Conservation (phyloP, 2,329 filamentous ascomycete genomes). For the Cercospora nicotianae region DNA sequence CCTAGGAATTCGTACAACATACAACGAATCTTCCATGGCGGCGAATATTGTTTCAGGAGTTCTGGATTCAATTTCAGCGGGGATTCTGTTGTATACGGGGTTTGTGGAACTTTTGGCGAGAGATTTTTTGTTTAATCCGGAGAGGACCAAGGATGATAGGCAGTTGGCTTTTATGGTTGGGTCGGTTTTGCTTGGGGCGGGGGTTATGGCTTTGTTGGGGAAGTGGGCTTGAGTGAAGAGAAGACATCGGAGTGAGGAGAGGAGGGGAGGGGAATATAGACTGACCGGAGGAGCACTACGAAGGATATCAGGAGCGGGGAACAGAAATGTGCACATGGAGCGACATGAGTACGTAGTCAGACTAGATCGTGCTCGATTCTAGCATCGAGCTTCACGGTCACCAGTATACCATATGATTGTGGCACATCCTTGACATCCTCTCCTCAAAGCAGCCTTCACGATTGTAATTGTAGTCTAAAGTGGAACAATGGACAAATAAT, state of each 20-base stretch:
- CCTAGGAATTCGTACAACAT: slow-evolving; percentile 67
- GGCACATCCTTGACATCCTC: not conserved
- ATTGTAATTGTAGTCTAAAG: too few species aligned
- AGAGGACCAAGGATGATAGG: slow-evolving; percentile 89
- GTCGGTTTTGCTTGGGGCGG: slow-evolving; percentile 71
- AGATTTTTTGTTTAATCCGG: slow-evolving; percentile 64
- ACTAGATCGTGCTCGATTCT: not conserved
- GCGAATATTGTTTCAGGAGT: slow-evolving; percentile 80
- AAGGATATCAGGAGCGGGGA: too few species aligned
- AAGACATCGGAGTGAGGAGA: slow-evolving; percentile 31
- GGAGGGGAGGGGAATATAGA: not conserved
- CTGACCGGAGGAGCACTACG: not conserved
- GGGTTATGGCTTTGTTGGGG: slow-evolving; percentile 76
- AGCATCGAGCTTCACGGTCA: not conserved
- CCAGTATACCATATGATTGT: not conserved
- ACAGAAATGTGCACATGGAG: not conserved
- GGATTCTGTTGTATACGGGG: slow-evolving; percentile 66
- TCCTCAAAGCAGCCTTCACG: not conserved
- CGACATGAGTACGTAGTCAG: not conserved
- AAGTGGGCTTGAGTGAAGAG: slow-evolving; percentile 69
- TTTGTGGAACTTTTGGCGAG: slow-evolving; percentile 51
- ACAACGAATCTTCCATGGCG: slow-evolving; percentile 60
- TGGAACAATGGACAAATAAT: slow-evolving; percentile 24
- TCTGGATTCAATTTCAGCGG: slow-evolving; percentile 84
- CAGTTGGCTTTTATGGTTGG: slow-evolving; percentile 89